Evolutionary conservation across 352 stramenopile genomes (phyloP), one percentile per base, ranked within the genome.

Genomic region (Phytophthora capsici): DNA sequence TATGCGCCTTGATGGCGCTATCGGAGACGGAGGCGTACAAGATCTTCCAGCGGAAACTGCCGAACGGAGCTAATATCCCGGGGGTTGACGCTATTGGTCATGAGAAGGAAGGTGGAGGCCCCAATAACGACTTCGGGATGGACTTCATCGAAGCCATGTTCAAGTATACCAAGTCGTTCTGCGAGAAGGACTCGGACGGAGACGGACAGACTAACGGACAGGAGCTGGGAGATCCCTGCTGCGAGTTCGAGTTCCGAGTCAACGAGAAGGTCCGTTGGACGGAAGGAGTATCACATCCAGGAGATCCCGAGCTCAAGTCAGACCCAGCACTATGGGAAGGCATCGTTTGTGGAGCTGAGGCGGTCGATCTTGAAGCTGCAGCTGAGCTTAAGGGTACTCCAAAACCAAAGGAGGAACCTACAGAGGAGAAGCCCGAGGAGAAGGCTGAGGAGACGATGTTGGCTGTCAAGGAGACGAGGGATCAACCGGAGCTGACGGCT

Each of bases 41-140:
- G 65, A 36, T 62, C 5, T 73, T 73, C 49, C 65, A 73, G 47
- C 3, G 32, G 32, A 69, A 69, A 40, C 17, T 75, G 19, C 69
- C 69, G 58, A 77, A 77, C 40, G 69, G 69, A 8, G 50, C 12
- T 38, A 74, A 77, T 49, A 58, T 77, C 19, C 63, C 58, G 10
- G 66, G 67, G 23, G 71, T 82, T 6, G 25, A 57, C 1, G 74
- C 71, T 3, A 22, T 82, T 30, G 74, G 74, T n/a, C 74, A 82
- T 49, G 52, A 70, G 7, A 23, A 46, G 8, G 44, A 44, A 5
- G 47, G 55, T 13, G 73, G 70, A 28, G 73, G 73, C 19, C 22
- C 62, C 48, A 71, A 67, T 55, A 82, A 82, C 43, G 51, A 76
- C 23, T 90, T 90, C 57, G 81, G 81, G 2, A 10, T 70, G 19